Percentiles rank a stretch among this genome's conserved stretches.
phyloP scores from a whole-genome alignment of 1,284 basidiomycete genomes.

The Phaffia rhodozyma region DNA sequence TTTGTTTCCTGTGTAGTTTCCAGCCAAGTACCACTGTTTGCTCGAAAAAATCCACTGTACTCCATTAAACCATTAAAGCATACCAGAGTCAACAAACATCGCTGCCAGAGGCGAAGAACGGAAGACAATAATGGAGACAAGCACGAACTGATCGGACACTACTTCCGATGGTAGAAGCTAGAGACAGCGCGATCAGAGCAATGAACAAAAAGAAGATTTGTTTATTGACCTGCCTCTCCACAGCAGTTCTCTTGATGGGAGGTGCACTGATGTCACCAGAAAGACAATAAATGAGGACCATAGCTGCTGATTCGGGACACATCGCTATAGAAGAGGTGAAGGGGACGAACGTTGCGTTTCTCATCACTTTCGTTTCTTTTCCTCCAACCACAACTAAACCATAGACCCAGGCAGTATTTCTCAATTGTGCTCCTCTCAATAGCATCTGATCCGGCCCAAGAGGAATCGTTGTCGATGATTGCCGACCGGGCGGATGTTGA shows the following conservation, averaged over 20 bases:
- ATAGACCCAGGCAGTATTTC: slow-evolving; percentile 95
- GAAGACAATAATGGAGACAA: neutral
- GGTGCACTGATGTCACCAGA: slow-evolving; percentile 49
- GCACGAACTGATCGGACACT: slow-evolving; percentile 54
- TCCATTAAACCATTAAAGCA: neutral
- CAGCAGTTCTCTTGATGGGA: slow-evolving; percentile 91
- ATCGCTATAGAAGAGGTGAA: neutral
- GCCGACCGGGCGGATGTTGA: slow-evolving; percentile 25
- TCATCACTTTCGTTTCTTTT: slow-evolving; percentile 97
- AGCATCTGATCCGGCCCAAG: slow-evolving; percentile 91
- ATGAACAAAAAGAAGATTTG: slow-evolving; percentile 96
- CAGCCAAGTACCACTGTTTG: slow-evolving; percentile 67
- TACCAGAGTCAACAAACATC: neutral
- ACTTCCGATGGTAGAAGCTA: slow-evolving; percentile 84
- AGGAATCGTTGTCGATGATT: slow-evolving; percentile 53
- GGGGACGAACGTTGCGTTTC: slow-evolving; percentile 65
- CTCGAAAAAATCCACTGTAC: slow-evolving; percentile 64
- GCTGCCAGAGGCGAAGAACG: neutral
- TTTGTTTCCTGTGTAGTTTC: slow-evolving; percentile 34
- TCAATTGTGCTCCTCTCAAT: slow-evolving; percentile 83
- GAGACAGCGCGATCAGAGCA: slow-evolving; percentile 70
- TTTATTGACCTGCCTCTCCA: slow-evolving; percentile 89
- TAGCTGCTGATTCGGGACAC: slow-evolving; percentile 4
- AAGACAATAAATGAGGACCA: neutral
- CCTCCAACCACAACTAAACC: slow-evolving; percentile 91